Percentiles rank a stretch among this genome's conserved stretches.
These are phyloP conservation scores for Heracleum sosnowskyi DNA, from an alignment of 129 eudicot genomes.

Conservation along the genomic window DNA sequence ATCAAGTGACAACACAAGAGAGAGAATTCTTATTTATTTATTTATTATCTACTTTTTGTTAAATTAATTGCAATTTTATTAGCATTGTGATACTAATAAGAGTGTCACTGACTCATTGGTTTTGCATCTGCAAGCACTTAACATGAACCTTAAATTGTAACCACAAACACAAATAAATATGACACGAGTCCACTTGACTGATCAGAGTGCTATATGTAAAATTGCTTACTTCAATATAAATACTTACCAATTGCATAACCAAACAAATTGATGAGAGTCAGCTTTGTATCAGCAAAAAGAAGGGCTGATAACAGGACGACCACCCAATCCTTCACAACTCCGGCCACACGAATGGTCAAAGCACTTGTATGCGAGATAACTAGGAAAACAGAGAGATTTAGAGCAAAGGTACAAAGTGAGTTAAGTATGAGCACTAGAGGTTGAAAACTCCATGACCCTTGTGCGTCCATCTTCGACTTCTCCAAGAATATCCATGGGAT, in stretches of 20 bases:
- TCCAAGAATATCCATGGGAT: constrained; percentile 92
- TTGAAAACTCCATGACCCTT: constrained; percentile 66
- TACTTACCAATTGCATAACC: constrained; percentile 92
- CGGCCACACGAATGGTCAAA: constrained; percentile 93
- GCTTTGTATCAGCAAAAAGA: constrained; percentile 88
- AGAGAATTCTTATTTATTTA: neutral
- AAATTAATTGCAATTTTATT: neutral
- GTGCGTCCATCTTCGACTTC: constrained; percentile 84
- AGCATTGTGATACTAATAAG: neutral
- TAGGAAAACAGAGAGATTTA: constrained; percentile 91
- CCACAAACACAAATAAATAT: neutral
- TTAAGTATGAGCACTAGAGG: constrained; percentile 67
- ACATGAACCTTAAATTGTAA: neutral
- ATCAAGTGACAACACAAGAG: neutral
- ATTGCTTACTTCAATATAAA: neutral
- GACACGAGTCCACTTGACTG: neutral
- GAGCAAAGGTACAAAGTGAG: constrained; percentile 87
- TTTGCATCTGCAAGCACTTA: constrained; percentile 1
- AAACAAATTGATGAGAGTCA: constrained; percentile 69
- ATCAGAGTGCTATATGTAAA: neutral
- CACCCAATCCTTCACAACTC: constrained; percentile 99
- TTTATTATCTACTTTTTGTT: neutral
- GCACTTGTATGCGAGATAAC: constrained; percentile 97
- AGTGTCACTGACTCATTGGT: neutral
- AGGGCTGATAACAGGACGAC: constrained; percentile 93